These are phyloP conservation scores for Rhinocladiella similis DNA, from an alignment of 2,329 filamentous ascomycete species.

Conservation along the genomic window DNA sequence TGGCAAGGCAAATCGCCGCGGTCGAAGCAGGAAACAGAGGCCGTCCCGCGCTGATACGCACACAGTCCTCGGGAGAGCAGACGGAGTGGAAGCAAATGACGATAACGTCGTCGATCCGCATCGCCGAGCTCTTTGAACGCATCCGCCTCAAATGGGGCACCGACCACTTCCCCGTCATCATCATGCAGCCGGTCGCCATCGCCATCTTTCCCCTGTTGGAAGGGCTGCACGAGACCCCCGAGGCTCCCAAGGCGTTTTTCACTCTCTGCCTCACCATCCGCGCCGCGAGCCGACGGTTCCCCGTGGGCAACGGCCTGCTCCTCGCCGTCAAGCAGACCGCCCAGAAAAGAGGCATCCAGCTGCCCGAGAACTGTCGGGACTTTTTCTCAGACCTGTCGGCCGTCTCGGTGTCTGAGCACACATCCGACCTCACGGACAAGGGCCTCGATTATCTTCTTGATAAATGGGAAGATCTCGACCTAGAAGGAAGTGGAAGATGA, in stretches of 20 bases:
- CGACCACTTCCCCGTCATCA: slow-evolving; percentile 35
- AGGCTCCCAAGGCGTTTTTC: slow-evolving; percentile 32
- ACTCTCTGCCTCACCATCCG: slow-evolving; percentile 31
- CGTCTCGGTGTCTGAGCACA: slow-evolving; percentile 25
- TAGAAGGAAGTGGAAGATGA: background rate
- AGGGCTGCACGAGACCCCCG: slow-evolving; percentile 23
- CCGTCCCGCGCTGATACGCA: slow-evolving; percentile 28
- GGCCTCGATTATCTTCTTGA: slow-evolving; percentile 33
- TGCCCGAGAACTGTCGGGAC: slow-evolving; percentile 24
- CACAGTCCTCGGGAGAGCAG: slow-evolving; percentile 9
- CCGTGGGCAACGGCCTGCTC: slow-evolving; percentile 31
- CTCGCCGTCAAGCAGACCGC: slow-evolving; percentile 34
- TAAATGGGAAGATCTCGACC: slow-evolving; percentile 32
- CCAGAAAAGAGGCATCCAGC: slow-evolving; percentile 23
- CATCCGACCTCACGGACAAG: slow-evolving; percentile 12
- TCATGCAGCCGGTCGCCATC: slow-evolving; percentile 34
- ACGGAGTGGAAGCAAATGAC: slow-evolving; percentile 25
- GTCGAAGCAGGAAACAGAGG: slow-evolving; percentile 2
- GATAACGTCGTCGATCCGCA: slow-evolving; percentile 30
- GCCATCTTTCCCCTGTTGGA: slow-evolving; percentile 35
- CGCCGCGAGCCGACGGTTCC: slow-evolving; percentile 31
- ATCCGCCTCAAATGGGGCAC: slow-evolving; percentile 34
- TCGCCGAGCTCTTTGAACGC: slow-evolving; percentile 30
- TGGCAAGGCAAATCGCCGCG: slow-evolving; percentile 27
- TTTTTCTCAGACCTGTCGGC: slow-evolving; percentile 18